These are phyloP conservation scores for Moelleriella libera DNA, from an alignment of 2,329 filamentous ascomycete species.

Conservation along the genomic window DNA sequence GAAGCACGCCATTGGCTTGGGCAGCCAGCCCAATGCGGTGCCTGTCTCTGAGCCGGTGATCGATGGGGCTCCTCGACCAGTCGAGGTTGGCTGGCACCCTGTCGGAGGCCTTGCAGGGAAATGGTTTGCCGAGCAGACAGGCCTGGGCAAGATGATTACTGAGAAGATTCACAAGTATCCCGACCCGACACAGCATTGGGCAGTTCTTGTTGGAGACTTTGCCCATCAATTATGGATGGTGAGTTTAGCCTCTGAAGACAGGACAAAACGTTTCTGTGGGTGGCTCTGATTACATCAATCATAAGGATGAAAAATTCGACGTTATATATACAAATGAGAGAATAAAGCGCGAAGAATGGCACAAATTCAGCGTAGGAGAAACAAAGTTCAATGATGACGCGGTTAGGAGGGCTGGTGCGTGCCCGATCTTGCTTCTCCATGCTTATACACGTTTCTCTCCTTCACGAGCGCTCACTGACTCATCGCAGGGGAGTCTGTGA, in stretches of 20 bases:
- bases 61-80: slow-evolving; percentile 18
- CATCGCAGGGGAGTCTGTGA: slow-evolving; percentile 32
- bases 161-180: slow-evolving; percentile 39
- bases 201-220: slow-evolving; percentile 39
- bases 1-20: slow-evolving; percentile 20
- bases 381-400: slow-evolving; percentile 42
- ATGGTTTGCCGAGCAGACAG: slow-evolving; percentile 43
- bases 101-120: slow-evolving; percentile 40
- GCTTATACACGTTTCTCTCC: not conserved
- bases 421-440: not conserved
- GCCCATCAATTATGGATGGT: slow-evolving; percentile 48
- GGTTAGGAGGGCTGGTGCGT: slow-evolving; percentile 29
- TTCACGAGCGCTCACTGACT: not conserved
- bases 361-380: slow-evolving; percentile 34
- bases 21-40: slow-evolving; percentile 16
- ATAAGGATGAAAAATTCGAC: slow-evolving; percentile 35
- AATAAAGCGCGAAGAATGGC: slow-evolving; percentile 31
- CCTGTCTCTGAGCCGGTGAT: slow-evolving; percentile 13
- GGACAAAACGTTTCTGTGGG: not conserved
- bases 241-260: slow-evolving; percentile 5
- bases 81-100: slow-evolving; percentile 44
- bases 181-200: slow-evolving; percentile 47
- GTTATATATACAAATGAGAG: slow-evolving; percentile 41
- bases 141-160: slow-evolving; percentile 40
- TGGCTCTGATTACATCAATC: not conserved